Evolutionary conservation across 148 eudicot genomes (phyloP), one percentile per base, ranked within the genome.

Genomic region (Salicornia ramosissima): DNA sequence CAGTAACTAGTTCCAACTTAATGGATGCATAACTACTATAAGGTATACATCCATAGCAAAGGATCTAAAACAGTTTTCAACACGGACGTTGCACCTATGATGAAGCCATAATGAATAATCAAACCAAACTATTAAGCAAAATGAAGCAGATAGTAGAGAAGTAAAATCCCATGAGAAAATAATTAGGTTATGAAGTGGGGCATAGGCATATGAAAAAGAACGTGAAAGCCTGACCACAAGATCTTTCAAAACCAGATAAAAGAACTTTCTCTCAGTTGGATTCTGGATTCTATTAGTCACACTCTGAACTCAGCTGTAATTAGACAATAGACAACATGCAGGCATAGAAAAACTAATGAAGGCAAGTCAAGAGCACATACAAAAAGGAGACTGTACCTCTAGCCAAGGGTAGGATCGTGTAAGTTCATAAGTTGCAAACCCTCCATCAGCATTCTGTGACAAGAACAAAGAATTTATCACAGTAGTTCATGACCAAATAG

Each of bases 381-480:
- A 21, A 51, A 31, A 62, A 59, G 56, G 67, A 34, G 65, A 71
- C 51, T 45, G 30, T 84, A 91, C 99, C 99, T 95, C 99, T 71
- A 91, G 76, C 99, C 99, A 95, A 70, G 85, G 71, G 73, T 91
- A 95, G 67, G 99, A 95, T 82, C 99, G 82, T 57, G 99, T 91
- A 57, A 95, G 90, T 80, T 95, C 99, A 85, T 95, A 95, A 31
- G 99, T 95, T 70, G 97, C 97, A 81, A 84, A 87, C 66, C 99
- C 90, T 61, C 99, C 99, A 68, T 75, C 85, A 14, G 43, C 73
- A 75, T 95, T 95, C 99, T 95, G 90, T 71, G 70, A 56, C 54
- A 57, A 45, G 5, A 75, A 60, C 46, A 75, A 0, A 13, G 69
- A 75, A 56, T 4, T 25, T 39, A 63, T 36, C 46, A 62, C n/a